These are phyloP conservation scores for Ceratobasidium sp. DNA, from an alignment of 1,284 basidiomycete genomes.

Conservation along the genomic window DNA sequence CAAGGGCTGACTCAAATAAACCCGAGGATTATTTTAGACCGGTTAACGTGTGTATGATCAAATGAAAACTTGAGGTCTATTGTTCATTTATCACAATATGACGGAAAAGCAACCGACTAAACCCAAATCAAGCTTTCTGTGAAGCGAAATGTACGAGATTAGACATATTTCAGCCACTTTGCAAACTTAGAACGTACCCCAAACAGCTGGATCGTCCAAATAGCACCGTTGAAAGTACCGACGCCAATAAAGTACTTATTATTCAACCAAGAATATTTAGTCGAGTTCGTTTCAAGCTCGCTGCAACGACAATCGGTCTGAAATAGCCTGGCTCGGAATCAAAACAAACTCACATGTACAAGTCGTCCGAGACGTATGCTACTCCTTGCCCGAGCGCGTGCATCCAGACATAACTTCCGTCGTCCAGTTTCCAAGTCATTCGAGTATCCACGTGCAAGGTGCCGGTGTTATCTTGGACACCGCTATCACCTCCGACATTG, in stretches of 20 bases:
- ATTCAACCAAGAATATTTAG: slow-evolving; percentile 31
- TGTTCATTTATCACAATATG: no score
- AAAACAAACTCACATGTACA: slow-evolving; percentile 31
- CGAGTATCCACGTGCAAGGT: slow-evolving; percentile 39
- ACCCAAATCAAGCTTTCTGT: not conserved
- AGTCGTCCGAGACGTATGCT: slow-evolving; percentile 29
- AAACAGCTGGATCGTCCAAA: slow-evolving; percentile 41
- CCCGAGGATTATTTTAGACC: no score
- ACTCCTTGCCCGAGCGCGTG: slow-evolving; percentile 38
- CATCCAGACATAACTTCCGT: slow-evolving; percentile 37
- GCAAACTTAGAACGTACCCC: slow-evolving; percentile 29
- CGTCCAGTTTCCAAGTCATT: slow-evolving; percentile 40
- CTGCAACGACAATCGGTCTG: not conserved
- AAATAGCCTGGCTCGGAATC: not conserved
- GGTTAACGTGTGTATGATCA: no score
- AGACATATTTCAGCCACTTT: no score
- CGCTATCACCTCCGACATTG: slow-evolving; percentile 40
- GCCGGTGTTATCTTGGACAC: slow-evolving; percentile 40
- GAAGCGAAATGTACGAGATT: not conserved
- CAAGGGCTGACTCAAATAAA: no score
- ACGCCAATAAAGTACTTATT: slow-evolving; percentile 40
- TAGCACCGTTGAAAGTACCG: slow-evolving; percentile 38
- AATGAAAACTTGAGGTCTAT: no score
- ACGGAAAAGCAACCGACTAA: no score
- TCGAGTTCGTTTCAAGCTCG: slow-evolving; percentile 40